phyloP scores from a whole-genome alignment of 2,329 filamentous ascomycete genomes.

The Fonsecaea nubica region DNA sequence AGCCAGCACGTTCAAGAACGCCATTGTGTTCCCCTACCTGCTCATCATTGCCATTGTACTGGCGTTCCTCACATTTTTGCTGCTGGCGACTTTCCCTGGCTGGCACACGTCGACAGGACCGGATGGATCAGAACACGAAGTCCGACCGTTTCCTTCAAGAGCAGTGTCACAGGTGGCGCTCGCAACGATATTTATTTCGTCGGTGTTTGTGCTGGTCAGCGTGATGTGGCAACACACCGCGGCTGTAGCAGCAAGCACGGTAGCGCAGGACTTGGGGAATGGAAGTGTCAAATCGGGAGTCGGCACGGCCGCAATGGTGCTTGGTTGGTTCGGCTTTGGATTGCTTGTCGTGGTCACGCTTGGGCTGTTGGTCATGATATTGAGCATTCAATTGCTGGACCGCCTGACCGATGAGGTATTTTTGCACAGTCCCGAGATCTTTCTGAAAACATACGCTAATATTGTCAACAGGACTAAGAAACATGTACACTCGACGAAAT shows the following conservation, averaged over 20 bases:
- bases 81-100: conserved; percentile 94
- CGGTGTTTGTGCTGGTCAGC: conserved; percentile 70
- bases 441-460: not conserved
- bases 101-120: conserved; percentile 93
- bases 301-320: conserved; percentile 92
- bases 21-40: conserved; percentile 96
- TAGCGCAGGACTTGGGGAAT: conserved; percentile 91
- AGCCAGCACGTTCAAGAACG: conserved; percentile 95
- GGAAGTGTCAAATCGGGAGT: conserved; percentile 86
- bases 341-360: conserved; percentile 94
- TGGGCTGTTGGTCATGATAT: conserved; percentile 91
- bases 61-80: conserved; percentile 91
- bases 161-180: conserved; percentile 91
- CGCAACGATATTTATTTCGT: conserved; percentile 81
- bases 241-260: conserved; percentile 90
- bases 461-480: conserved; percentile 12
- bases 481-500: conserved; percentile 9
- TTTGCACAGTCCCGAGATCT: not conserved
- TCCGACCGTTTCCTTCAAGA: conserved; percentile 91
- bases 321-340: conserved; percentile 97
- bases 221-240: conserved; percentile 78
- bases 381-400: conserved; percentile 83
- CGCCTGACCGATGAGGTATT: conserved; percentile 58
- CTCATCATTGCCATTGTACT: conserved; percentile 98
- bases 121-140: conserved; percentile 81